Base-by-base conservation (phyloP, 2,329 filamentous ascomycete genomes). In the Colletotrichum higginsianum region DNA sequence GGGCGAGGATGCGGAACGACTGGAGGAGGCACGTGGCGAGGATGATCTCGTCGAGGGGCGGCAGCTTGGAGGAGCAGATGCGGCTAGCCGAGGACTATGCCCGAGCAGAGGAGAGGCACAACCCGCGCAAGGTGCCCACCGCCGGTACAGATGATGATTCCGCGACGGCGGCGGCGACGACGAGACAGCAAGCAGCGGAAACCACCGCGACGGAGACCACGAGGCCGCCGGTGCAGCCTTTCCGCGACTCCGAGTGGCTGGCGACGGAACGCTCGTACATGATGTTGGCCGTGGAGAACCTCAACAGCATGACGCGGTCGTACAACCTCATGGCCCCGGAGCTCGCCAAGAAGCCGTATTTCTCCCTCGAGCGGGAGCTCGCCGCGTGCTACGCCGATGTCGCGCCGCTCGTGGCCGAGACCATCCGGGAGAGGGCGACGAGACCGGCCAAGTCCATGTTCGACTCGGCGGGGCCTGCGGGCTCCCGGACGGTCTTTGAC, bases 281-380 rank as follows among this genome's bases (percentile, higher is more conserved):
- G 79, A 89, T 88, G 49, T 87, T 96, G 6, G 90, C 94, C 6
- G 88, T 99, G 74, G 87, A 89, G 57, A 90, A 94, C 67, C 89
- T 98, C 67, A 98, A 98, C 81, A 82, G 84, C 40, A 86, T 97
- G 60, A 92, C 94, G 9, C 90, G 96, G 35, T 93, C 93, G 16
- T 99, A 99, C 85, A 98, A 98, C 77, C 89, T 98, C 3, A 96
- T 97, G 91, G 96, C 96, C 0, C 96, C 96, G 0, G 92, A 94
- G 66, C 87, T 98, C 2, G 95, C 96, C 2, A 97, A 96, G 82
- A 98, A 98, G 81, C 94, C 96, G 0, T 98, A 98, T 81, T 95
- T 94, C 78, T 91, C 87, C 2, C 89, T 98, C 9, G 90, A 95
- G 55, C 90, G 96, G 60, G 96, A 99, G 82, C 86, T 98, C 18